Conservation (phyloP, 2,329 filamentous ascomycete genomes). For the Ophiostoma ips region DNA sequence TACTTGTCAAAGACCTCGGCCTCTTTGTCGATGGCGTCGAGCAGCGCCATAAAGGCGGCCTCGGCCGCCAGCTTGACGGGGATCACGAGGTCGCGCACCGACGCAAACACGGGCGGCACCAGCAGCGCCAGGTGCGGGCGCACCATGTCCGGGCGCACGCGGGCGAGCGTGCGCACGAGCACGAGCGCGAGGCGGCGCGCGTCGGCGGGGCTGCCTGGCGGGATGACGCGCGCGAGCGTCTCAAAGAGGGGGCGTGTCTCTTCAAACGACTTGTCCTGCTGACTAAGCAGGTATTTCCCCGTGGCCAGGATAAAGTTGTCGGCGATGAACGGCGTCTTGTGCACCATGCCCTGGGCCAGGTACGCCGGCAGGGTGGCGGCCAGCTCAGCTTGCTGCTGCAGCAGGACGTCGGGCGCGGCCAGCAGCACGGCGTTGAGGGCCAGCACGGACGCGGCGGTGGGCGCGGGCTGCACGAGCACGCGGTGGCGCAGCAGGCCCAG, state of each 20-base stretch:
- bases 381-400: conserved; percentile 49
- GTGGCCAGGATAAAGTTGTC: conserved; percentile 82
- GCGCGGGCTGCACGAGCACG: conserved; percentile 63
- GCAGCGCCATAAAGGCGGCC: conserved; percentile 82
- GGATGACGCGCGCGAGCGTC: conserved; percentile 58
- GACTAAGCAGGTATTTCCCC: conserved; percentile 73
- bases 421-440: conserved; percentile 79
- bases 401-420: conserved; percentile 60
- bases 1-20: conserved; percentile 81
- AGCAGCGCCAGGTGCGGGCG: conserved; percentile 69
- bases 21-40: conserved; percentile 81
- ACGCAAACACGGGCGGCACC: conserved; percentile 73
- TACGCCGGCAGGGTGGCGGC: conserved; percentile 62
- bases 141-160: conserved; percentile 65
- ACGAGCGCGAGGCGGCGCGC: conserved; percentile 77
- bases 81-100: conserved; percentile 81
- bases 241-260: conserved; percentile 65
- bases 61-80: conserved; percentile 92
- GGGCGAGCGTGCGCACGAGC: conserved; percentile 70
- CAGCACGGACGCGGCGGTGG: conserved; percentile 66
- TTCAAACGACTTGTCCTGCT: conserved; percentile 58
- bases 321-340: conserved; percentile 58
- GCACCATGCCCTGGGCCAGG: conserved; percentile 65
- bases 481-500: conserved; percentile 48
- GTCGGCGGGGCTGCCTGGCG: conserved; percentile 66